Conservation (phyloP, 2,329 filamentous ascomycete species). For the Trematosphaeria pertusa region DNA sequence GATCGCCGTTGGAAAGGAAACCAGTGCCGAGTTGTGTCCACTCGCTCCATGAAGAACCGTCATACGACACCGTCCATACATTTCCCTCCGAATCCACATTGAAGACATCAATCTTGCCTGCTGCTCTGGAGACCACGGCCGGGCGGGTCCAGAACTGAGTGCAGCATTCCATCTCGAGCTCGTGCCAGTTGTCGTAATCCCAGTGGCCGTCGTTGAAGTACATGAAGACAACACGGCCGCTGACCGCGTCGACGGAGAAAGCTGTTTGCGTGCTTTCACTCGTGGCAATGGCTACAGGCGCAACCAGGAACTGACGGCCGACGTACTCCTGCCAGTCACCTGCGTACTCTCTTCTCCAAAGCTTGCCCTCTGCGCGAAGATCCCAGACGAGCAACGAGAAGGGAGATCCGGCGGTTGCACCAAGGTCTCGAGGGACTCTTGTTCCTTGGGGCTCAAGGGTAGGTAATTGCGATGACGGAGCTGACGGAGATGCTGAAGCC, state of each 20-base stretch:
- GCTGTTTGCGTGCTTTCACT: slow-evolving; percentile 8
- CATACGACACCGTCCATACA: slow-evolving; percentile 13
- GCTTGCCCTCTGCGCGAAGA: not conserved
- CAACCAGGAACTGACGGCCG: slow-evolving; percentile 10
- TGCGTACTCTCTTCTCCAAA: not conserved
- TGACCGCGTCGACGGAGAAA: slow-evolving; percentile 10
- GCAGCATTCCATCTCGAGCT: slow-evolving; percentile 2
- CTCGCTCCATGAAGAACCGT: slow-evolving; percentile 10
- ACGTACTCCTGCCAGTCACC: slow-evolving; percentile 7
- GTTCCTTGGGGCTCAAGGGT: no score
- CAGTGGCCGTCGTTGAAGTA: slow-evolving; percentile 7
- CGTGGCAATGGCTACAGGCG: slow-evolving; percentile 10
- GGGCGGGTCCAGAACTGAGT: slow-evolving; percentile 5
- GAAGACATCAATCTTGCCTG: slow-evolving; percentile 11
- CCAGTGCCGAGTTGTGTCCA: slow-evolving; percentile 10
- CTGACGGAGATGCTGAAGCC: not conserved
- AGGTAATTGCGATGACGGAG: no score
- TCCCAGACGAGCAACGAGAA: not conserved
- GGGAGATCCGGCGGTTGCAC: not conserved
- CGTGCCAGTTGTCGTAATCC: slow-evolving; percentile 13
- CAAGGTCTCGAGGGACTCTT: not conserved
- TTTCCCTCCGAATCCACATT: slow-evolving; percentile 7
- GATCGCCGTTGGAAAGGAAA: slow-evolving; percentile 3
- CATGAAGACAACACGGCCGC: slow-evolving; percentile 13
- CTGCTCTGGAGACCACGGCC: slow-evolving; percentile 5